Conservation (phyloP, 2,329 filamentous ascomycete genomes). For the Zasmidium angulare region DNA sequence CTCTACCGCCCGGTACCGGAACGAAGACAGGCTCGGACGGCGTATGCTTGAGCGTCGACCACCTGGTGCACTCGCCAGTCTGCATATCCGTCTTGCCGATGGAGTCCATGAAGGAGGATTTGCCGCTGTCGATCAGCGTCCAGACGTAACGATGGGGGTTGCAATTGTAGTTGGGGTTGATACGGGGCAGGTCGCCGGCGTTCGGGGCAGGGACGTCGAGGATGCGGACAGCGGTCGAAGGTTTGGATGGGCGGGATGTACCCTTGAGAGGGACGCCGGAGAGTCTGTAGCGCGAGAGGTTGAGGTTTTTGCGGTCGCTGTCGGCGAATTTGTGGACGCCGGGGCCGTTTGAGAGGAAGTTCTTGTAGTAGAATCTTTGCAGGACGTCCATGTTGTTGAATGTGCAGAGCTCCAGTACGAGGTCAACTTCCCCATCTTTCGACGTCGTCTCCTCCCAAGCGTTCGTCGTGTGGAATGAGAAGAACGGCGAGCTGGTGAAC, state of each 20-base stretch:
- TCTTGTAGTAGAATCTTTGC: slow-evolving; percentile 67
- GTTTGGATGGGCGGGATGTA: background rate
- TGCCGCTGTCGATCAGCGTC: slow-evolving; percentile 55
- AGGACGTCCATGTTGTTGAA: slow-evolving; percentile 67
- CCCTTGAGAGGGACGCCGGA: background rate
- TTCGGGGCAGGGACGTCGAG: background rate
- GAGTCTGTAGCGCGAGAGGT: slow-evolving; percentile 11
- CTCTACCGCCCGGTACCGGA: slow-evolving; percentile 49
- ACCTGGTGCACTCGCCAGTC: slow-evolving; percentile 54
- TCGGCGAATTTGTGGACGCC: slow-evolving; percentile 13
- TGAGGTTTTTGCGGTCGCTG: background rate
- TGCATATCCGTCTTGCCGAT: slow-evolving; percentile 65
- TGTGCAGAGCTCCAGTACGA: slow-evolving; percentile 65
- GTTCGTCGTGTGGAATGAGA: slow-evolving; percentile 79
- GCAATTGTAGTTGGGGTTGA: slow-evolving; percentile 59
- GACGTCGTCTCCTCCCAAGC: slow-evolving; percentile 63
- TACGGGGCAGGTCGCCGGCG: slow-evolving; percentile 62
- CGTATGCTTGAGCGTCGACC: slow-evolving; percentile 61
- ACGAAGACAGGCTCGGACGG: slow-evolving; percentile 72
- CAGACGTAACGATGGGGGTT: slow-evolving; percentile 62
- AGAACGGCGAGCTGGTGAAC: slow-evolving; percentile 67
- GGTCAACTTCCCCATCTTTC: slow-evolving; percentile 43
- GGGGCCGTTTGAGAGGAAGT: slow-evolving; percentile 59
- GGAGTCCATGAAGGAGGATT: slow-evolving; percentile 61
- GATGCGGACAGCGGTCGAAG: slow-evolving; percentile 45